Evolutionary conservation across 352 stramenopile genomes (phyloP).

Genomic region (Pythium aristosporum): DNA sequence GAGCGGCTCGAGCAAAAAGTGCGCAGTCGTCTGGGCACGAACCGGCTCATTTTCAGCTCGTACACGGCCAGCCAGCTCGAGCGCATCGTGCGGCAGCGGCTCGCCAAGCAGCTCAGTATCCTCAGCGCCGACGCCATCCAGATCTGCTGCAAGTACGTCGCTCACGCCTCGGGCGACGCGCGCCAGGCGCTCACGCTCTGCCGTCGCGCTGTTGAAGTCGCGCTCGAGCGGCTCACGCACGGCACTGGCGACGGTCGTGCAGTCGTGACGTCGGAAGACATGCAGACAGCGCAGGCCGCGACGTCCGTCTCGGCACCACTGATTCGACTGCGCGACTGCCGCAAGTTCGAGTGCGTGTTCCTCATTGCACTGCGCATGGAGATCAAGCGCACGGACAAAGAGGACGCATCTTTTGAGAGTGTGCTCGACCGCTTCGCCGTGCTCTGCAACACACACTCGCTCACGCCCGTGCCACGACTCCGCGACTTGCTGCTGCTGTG

Average conservation of each 20-base stretch:
- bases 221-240: conserved; percentile 38
- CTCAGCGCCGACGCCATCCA: conserved; percentile 66
- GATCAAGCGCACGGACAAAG: conserved; percentile 40
- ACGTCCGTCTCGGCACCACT: conserved; percentile 58
- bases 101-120: conserved; percentile 50
- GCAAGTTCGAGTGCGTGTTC: conserved; percentile 76
- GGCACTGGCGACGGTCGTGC: conserved; percentile 15
- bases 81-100: conserved; percentile 61
- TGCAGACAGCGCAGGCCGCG: conserved; percentile 47
- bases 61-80: conserved; percentile 67
- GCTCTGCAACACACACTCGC: conserved; percentile 66
- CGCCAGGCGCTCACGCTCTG: conserved; percentile 67
- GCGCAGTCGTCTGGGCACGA: conserved; percentile 55
- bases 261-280: conserved; percentile 51
- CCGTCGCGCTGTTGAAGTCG: conserved; percentile 57
- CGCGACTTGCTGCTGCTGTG: conserved; percentile 56
- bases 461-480: conserved; percentile 52
- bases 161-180: conserved; percentile 66
- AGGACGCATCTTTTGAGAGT: conserved; percentile 51
- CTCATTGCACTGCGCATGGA: conserved; percentile 66
- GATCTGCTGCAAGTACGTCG: conserved; percentile 61
- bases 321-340: conserved; percentile 50
- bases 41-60: conserved; percentile 69
- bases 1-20: conserved; percentile 72
- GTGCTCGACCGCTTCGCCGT: conserved; percentile 64